Base-by-base conservation (phyloP, 2,329 filamentous ascomycete genomes). In the Grosmannia huntii region DNA sequence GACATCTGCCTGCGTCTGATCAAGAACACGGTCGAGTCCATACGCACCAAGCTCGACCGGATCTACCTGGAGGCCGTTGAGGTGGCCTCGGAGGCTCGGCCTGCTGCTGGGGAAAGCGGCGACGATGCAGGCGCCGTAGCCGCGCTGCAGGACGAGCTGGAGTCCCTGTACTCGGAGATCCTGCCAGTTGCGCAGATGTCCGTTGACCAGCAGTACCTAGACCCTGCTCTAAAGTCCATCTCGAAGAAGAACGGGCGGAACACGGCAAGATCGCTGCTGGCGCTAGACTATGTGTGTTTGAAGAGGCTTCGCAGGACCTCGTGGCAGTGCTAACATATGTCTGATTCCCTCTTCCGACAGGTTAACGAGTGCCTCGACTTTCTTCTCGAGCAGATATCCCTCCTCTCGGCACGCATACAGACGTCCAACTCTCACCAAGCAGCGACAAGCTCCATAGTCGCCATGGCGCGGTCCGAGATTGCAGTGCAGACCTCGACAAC, bases 161-260 rank as follows among this genome's bases (percentile, higher is more conserved):
- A 87, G 62, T 86, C 84, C 5, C 72, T 89, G 3, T 85, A 86
- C 63, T 74, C 83, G 0, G 86, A 89, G 66, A 83, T 89, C 48
- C 72, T 85, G 0, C 81, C 85, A 0, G 82, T 89, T 2, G 80
- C 84, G 7, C 81, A 86, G 61, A 89, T 89, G 81, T 82, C 85
- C 0, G 76, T 84, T 1, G 83, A 88, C 62, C 80, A 86, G 64
- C 82, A 87, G 65, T 78, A 84, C 63, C 73, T 86, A 5, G 78
- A 82, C 60, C 85, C 85, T 0, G 81, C 85, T 1, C 69, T 81
- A 6, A 70, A 71, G 58, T 70, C 73, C 0, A 66, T 78, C 5
- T 69, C 75, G 7, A 68, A 71, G 2, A 74, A 70, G 58, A 75
- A 73, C 55, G 72, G 73, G 0, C 71, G 75, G 44, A 73, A 70